phyloP scores from a whole-genome alignment of 140 eudicot genomes.

The Oenanthe javanica region DNA sequence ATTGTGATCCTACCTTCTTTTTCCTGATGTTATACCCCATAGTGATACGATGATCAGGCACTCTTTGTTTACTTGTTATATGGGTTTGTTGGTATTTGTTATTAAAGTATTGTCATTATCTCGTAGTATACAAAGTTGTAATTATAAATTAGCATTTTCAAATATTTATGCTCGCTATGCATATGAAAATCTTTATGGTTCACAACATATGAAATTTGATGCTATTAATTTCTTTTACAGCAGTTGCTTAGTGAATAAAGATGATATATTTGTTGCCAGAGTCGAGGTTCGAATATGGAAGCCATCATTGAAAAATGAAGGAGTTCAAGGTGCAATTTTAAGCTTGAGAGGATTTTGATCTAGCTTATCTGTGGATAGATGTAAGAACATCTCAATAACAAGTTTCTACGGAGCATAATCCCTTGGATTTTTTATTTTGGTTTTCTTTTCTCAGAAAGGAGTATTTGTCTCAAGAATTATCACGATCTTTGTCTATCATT shows the following conservation, averaged over 20 bases:
- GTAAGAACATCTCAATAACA: not conserved
- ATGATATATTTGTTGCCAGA: not conserved
- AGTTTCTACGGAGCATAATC: not conserved
- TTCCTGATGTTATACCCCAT: not conserved
- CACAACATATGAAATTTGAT: not conserved
- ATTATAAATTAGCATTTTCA: not conserved
- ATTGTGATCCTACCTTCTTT: not conserved
- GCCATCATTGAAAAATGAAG: not conserved
- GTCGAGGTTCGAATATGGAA: not conserved
- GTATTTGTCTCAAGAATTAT: not conserved
- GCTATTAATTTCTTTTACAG: not conserved
- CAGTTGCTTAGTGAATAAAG: not conserved
- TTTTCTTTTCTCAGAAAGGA: not conserved
- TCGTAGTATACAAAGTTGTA: not conserved
- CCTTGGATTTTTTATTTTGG: not conserved
- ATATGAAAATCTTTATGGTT: not conserved
- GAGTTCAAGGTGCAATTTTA: not conserved
- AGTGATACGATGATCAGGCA: not conserved
- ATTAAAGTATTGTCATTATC: not conserved
- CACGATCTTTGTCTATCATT: not conserved
- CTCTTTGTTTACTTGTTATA: not conserved
- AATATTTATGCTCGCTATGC: not conserved
- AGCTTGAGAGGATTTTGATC: not conserved
- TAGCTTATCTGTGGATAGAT: not conserved
- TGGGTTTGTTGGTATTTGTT: not conserved